Conservation (phyloP, 2,329 filamentous ascomycete genomes). For the Botryotinia convoluta region DNA sequence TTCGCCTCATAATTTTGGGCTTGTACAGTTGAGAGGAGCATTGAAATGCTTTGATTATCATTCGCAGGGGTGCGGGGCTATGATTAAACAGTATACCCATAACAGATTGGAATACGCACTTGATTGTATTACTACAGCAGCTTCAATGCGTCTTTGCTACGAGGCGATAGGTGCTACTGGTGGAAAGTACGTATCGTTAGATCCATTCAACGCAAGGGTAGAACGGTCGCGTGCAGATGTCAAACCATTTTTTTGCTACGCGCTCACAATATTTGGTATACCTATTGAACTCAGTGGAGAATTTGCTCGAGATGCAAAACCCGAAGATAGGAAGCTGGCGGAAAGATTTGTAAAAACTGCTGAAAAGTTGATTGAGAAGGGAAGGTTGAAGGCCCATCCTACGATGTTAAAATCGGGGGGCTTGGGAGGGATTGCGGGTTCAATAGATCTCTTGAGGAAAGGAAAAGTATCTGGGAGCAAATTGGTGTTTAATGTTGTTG, state of each 20-base stretch:
- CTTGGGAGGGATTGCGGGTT: background rate
- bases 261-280: conserved; percentile 8
- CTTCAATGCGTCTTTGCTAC: conserved; percentile 41
- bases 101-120: conserved; percentile 41
- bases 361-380: conserved; percentile 4
- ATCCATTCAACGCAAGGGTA: conserved; percentile 18
- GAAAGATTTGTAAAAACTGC: conserved; percentile 9
- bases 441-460: conserved; percentile 15
- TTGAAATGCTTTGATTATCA: conserved; percentile 44
- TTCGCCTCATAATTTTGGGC: conserved; percentile 41
- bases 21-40: conserved; percentile 43
- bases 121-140: conserved; percentile 41
- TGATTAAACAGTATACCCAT: conserved; percentile 42
- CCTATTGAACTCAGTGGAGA: conserved; percentile 11
- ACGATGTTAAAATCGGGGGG: conserved; percentile 3
- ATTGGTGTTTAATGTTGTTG: background rate
- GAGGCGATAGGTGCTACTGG: conserved; percentile 40
- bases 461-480: conserved; percentile 11
- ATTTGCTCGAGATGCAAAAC: conserved; percentile 13
- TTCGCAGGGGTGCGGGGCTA: conserved; percentile 34
- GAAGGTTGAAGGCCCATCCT: conserved; percentile 8
- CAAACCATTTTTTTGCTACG: conserved; percentile 5
- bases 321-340: conserved; percentile 13
- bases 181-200: conserved; percentile 30
- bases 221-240: conserved; percentile 8